A percentile compares a stretch with the other conserved stretches of the same genome.
Conservation (phyloP, 352 stramenopile genomes). For the Globisporangium apiculatum region DNA sequence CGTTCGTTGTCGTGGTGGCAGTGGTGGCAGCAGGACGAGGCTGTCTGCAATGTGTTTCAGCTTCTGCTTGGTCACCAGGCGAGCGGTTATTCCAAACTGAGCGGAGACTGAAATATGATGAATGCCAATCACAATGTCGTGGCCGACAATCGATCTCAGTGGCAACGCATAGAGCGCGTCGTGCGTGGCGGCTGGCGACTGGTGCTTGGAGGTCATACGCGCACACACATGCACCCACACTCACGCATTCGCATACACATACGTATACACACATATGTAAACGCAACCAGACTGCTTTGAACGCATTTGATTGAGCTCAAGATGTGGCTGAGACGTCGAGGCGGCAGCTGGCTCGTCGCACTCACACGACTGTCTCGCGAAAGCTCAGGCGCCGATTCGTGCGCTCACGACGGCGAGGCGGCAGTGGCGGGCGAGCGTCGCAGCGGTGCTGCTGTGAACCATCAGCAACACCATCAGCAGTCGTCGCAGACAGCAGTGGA, state of each 20-base stretch:
- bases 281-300: neutral
- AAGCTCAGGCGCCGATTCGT: conserved; percentile 9
- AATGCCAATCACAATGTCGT: neutral
- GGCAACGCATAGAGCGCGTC: no score
- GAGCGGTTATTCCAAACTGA: neutral
- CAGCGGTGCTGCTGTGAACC: neutral
- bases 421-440: neutral
- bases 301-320: no score
- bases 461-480: neutral
- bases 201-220: no score
- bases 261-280: no score
- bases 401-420: neutral
- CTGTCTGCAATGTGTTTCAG: neutral
- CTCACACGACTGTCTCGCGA: conserved; percentile 1
- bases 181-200: no score
- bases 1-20: neutral
- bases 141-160: no score
- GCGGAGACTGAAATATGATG: neutral
- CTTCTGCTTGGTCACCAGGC: neutral
- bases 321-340: neutral
- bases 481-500: no score
- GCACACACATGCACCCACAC: no score
- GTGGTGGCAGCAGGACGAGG: neutral
- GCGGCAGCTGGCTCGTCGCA: neutral
- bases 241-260: no score